Conservation (phyloP, 495 filamentous ascomycete species). For the Thermothielavioides terrestris region DNA sequence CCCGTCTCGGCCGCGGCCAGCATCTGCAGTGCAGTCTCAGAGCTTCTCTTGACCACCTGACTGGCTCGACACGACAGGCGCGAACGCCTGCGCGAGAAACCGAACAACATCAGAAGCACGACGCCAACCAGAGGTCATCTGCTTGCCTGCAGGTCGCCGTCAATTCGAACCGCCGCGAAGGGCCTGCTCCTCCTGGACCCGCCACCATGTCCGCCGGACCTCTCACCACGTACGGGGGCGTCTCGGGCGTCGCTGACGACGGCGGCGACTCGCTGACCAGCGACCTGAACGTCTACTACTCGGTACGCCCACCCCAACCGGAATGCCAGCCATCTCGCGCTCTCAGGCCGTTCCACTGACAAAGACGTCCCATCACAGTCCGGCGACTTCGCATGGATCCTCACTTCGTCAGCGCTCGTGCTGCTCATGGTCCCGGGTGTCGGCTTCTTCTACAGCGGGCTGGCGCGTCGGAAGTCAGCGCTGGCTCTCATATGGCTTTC, state of each 20-base stretch:
- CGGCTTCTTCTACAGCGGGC: slow-evolving; percentile 97
- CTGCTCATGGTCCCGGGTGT: slow-evolving; percentile 98
- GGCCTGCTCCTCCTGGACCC: neutral
- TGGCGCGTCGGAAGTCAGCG: slow-evolving; percentile 93
- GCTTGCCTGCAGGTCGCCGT: neutral
- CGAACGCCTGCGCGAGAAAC: no score
- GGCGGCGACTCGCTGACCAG: slow-evolving; percentile 68
- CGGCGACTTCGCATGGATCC: slow-evolving; percentile 89
- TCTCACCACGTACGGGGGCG: slow-evolving; percentile 56
- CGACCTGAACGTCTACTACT: slow-evolving; percentile 75
- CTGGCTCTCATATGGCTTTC: slow-evolving; percentile 93
- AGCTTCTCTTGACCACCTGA: no score
- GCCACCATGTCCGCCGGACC: slow-evolving; percentile 31
- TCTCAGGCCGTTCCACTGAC: slow-evolving; percentile 2
- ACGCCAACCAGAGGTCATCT: neutral
- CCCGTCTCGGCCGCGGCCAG: no score
- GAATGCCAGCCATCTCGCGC: neutral
- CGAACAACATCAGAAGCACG: neutral
- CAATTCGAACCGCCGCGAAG: no score
- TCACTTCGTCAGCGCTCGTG: slow-evolving; percentile 80
- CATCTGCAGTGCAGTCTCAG: no score
- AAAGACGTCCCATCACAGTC: slow-evolving; percentile 38
- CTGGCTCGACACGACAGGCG: no score
- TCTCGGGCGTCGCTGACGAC: slow-evolving; percentile 35
- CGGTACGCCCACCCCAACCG: slow-evolving; percentile 48